Percentiles rank a stretch among this genome's conserved stretches.
phyloP scores from a whole-genome alignment of 225 moss, liverwort and hornwort genomes.

The Physcomitrium patens region DNA sequence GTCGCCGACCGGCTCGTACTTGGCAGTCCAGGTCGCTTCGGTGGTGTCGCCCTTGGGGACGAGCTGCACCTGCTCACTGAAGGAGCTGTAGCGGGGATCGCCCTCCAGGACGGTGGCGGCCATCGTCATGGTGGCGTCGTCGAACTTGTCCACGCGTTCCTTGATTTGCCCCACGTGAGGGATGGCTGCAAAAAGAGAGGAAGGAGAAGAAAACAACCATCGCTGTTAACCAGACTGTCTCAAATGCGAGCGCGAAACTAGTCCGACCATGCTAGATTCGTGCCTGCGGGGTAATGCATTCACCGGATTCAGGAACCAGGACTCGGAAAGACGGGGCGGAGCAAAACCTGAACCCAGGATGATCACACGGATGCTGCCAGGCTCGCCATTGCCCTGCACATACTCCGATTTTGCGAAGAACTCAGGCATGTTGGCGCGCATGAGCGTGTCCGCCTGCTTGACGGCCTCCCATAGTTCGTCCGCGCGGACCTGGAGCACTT shows the following conservation, averaged over 20 bases:
- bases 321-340: too few species aligned
- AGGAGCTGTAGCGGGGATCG: constrained; percentile 39
- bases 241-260: too few species aligned
- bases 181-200: constrained; percentile 30
- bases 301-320: too few species aligned
- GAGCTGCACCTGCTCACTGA: constrained; percentile 43
- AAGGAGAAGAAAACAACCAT: background rate
- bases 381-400: constrained; percentile 37
- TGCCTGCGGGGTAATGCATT: too few species aligned
- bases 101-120: constrained; percentile 44
- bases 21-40: constrained; percentile 39
- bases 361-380: constrained; percentile 47
- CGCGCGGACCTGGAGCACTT: constrained; percentile 34
- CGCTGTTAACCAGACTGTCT: too few species aligned
- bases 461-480: constrained; percentile 41
- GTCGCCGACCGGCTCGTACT: constrained; percentile 28
- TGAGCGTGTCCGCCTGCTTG: constrained; percentile 41
- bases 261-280: too few species aligned
- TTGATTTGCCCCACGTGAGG: constrained; percentile 29
- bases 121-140: constrained; percentile 43
- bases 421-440: constrained; percentile 37
- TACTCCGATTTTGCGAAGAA: constrained; percentile 37
- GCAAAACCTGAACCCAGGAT: constrained; percentile 44
- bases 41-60: constrained; percentile 16
- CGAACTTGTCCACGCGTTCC: constrained; percentile 54